Conservation (phyloP, 495 filamentous ascomycete genomes). For the Peziza echinospora region DNA sequence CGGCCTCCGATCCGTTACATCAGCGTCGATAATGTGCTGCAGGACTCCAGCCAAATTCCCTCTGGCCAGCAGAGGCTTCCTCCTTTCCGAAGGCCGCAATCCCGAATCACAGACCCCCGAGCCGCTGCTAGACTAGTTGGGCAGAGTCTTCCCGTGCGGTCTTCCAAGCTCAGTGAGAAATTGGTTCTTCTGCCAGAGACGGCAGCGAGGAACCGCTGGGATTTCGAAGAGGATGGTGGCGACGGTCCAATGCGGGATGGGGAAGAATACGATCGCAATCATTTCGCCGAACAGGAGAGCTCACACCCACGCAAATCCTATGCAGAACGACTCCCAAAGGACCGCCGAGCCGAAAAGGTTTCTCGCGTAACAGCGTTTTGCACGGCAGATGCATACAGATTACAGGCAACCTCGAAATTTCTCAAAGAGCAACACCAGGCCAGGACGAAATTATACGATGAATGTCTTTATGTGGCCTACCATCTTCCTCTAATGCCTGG, state of each 20-base stretch:
- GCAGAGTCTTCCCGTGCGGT: conserved; percentile 64
- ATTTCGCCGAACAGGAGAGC: conserved; percentile 21
- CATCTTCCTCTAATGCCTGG: conserved; percentile 76
- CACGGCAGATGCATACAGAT: conserved; percentile 79
- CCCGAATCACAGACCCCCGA: conserved; percentile 22
- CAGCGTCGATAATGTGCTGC: conserved; percentile 87
- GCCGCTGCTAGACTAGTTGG: conserved; percentile 29
- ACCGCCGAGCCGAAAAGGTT: conserved; percentile 64
- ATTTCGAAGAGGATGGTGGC: conserved; percentile 30
- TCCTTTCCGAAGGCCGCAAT: conserved; percentile 23
- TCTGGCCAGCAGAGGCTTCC: conserved; percentile 53
- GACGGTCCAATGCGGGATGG: conserved; percentile 55
- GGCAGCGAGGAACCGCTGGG: conserved; percentile 28
- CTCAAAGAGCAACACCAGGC: conserved; percentile 76
- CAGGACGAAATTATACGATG: conserved; percentile 94
- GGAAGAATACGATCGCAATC: conserved; percentile 43
- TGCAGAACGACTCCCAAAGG: conserved; percentile 83
- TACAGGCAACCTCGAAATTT: conserved; percentile 68
- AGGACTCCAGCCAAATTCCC: conserved; percentile 83
- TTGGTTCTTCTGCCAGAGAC: conserved; percentile 86
- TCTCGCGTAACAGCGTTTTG: conserved; percentile 87
- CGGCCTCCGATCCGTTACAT: conserved; percentile 38
- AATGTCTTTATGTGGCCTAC: conserved; percentile 90
- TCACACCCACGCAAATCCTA: conserved; percentile 53
- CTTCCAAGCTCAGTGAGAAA: conserved; percentile 85